These are phyloP conservation scores for Yamadazyma jaroonii DNA, from an alignment of 1,139 yeast genomes.

Conservation along the genomic window DNA sequence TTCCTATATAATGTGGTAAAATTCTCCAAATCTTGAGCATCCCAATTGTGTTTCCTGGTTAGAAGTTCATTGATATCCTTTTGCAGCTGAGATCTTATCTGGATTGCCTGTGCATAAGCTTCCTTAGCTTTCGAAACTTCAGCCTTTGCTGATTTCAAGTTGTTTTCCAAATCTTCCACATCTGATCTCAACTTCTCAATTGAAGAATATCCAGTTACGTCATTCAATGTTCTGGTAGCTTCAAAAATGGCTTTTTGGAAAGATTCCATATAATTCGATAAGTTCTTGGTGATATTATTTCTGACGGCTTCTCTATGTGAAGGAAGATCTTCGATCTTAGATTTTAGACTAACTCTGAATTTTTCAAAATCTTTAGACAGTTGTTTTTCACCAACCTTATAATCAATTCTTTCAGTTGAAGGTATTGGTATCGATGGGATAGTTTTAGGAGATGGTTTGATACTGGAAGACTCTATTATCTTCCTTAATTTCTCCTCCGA, in stretches of 20 bases:
- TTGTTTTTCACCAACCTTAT: not conserved
- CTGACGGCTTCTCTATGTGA: slow-evolving; percentile 26
- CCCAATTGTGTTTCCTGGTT: slow-evolving; percentile 85
- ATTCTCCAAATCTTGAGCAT: slow-evolving; percentile 69
- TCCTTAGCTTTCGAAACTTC: slow-evolving; percentile 50
- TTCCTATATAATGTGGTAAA: slow-evolving; percentile 79
- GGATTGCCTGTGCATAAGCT: slow-evolving; percentile 61
- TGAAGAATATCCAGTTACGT: slow-evolving; percentile 86
- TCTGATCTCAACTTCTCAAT: slow-evolving; percentile 69
- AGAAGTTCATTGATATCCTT: slow-evolving; percentile 83
- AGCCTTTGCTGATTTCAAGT: slow-evolving; percentile 48
- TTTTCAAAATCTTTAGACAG: not conserved
- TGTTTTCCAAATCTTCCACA: slow-evolving; percentile 52
- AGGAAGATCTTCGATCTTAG: slow-evolving; percentile 26
- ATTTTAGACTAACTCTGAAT: not conserved
- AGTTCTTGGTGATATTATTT: slow-evolving; percentile 23
- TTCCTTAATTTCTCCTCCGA: slow-evolving; percentile 11
- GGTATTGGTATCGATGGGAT: not conserved
- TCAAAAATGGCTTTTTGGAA: slow-evolving; percentile 64
- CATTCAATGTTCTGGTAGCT: slow-evolving; percentile 77
- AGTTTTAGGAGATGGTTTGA: not conserved
- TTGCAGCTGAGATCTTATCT: slow-evolving; percentile 68
- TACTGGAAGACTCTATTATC: slow-evolving; percentile 10
- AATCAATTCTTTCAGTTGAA: not conserved
- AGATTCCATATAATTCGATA: slow-evolving; percentile 57